Base-by-base conservation (phyloP, 2,329 filamentous ascomycete genomes). In the Fusarium bulbicola region DNA sequence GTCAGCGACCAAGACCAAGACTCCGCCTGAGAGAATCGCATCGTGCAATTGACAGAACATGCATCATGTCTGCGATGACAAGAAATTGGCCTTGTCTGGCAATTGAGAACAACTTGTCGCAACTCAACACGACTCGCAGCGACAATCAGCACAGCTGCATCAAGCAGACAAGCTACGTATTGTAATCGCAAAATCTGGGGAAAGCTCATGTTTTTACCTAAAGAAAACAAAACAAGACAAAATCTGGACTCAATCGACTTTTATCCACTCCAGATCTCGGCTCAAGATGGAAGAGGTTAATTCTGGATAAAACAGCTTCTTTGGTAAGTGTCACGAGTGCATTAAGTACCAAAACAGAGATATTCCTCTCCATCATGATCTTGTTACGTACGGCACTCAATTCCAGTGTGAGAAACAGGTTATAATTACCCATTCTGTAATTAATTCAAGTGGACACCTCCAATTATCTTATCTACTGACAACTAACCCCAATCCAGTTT, bases 401-500 rank as follows among this genome's bases (percentile, higher is more conserved):
- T 6, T 20, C 32, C 14, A 18, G 21, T 0, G 14, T 0, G 14
- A 28, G 0, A 39, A 28, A 12, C 43, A 59, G 66, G 66, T 18
- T 69, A 69, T 59, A 69, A 69, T 69, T 69, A 49, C 66, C 59
- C 1, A 26, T 69, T 69, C 70, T 0, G 66, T 69, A 32, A 24
- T 53, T 40, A 69, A 53, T 69, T 28, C 62, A 53, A 32, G n/a
- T 3, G 5, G 5, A 34, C 14, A 34, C 34, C 34, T 34, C 14
- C 34, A 10, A 10, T 49, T 26, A 64, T 69, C 66, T 53, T 63
- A 59, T 54, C 56, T 18, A 28, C 30, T 42, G 20, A 50, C 10
- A 28, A 46, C 71, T 74, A 74, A 61, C 46, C 60, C 70, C 32
- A 46, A 61, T 73, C 36, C 28, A 53, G 71, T 73, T 73, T 73